These are phyloP conservation scores for Craspedostauros australis DNA, from an alignment of 108 stramenopile species.

Conservation along the genomic window DNA sequence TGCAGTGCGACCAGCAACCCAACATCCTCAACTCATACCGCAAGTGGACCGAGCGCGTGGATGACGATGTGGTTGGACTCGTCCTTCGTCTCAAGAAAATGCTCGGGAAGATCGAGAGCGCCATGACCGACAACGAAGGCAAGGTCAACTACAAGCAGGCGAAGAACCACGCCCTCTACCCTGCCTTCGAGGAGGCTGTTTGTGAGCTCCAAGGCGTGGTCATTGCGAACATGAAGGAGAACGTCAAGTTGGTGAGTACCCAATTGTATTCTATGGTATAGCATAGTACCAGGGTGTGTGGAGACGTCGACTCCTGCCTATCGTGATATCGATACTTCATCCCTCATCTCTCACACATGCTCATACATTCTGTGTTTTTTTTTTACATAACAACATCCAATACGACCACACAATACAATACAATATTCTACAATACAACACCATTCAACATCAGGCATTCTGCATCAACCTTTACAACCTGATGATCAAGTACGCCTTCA, in stretches of 20 bases:
- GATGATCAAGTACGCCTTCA: slow-evolving; percentile 65
- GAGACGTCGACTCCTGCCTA: too few species aligned
- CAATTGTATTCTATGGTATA: too few species aligned
- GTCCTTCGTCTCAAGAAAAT: slow-evolving; percentile 16
- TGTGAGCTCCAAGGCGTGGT: slow-evolving; percentile 46
- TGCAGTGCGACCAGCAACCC: slow-evolving; percentile 31
- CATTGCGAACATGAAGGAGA: neutral
- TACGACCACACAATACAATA: too few species aligned
- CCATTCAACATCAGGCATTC: slow-evolving; percentile 43
- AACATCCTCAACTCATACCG: slow-evolving; percentile 48
- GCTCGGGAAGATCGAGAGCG: slow-evolving; percentile 24
- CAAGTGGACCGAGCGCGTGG: slow-evolving; percentile 29
- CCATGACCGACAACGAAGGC: slow-evolving; percentile 14
- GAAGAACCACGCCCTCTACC: slow-evolving; percentile 16
- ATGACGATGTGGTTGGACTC: slow-evolving; percentile 22
- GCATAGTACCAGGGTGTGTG: too few species aligned
- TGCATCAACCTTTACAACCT: slow-evolving; percentile 73
- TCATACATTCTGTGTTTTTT: too few species aligned
- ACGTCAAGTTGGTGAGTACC: neutral
- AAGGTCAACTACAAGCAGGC: slow-evolving; percentile 31
- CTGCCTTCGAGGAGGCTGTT: slow-evolving; percentile 50
- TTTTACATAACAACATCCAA: too few species aligned
- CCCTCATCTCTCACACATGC: too few species aligned
- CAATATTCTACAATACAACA: too few species aligned
- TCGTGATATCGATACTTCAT: too few species aligned